Evolutionary conservation across 441 rosid species (phyloP).

Genomic region (Bruguiera hainesii): DNA sequence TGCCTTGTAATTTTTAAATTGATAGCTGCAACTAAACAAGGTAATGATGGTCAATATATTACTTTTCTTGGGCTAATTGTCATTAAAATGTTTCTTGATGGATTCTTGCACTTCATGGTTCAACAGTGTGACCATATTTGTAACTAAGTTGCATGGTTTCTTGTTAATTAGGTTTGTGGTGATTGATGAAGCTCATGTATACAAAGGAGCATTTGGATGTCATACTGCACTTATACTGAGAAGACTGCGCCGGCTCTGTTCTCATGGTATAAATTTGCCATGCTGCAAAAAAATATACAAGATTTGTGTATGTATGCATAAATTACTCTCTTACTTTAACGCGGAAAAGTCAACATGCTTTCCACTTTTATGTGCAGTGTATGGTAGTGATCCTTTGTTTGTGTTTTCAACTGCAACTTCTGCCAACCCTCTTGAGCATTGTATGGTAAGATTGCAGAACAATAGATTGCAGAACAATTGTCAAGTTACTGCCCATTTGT

Average conservation of each 20-base stretch:
- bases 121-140: neutral
- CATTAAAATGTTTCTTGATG: neutral
- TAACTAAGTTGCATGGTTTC: slow-evolving; percentile 14
- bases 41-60: neutral
- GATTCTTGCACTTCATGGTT: neutral
- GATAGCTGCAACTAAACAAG: neutral
- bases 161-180: slow-evolving; percentile 59
- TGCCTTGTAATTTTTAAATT: neutral
- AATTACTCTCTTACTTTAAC: slow-evolving; percentile 5
- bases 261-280: slow-evolving; percentile 56
- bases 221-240: slow-evolving; percentile 94
- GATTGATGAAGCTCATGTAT: slow-evolving; percentile 94
- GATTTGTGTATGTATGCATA: neutral
- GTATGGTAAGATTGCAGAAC: slow-evolving; percentile 63
- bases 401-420: slow-evolving; percentile 95
- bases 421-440: slow-evolving; percentile 90
- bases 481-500: neutral
- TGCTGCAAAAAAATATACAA: slow-evolving; percentile 13
- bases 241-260: slow-evolving; percentile 83
- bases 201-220: slow-evolving; percentile 97
- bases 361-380: slow-evolving; percentile 50
- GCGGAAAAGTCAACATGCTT: slow-evolving; percentile 11
- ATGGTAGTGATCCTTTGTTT: slow-evolving; percentile 78
- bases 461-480: slow-evolving; percentile 23
- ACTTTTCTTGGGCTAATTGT: neutral